Base-by-base conservation (phyloP, 257 asterid genomes). In the Nicotiana paniculata region DNA sequence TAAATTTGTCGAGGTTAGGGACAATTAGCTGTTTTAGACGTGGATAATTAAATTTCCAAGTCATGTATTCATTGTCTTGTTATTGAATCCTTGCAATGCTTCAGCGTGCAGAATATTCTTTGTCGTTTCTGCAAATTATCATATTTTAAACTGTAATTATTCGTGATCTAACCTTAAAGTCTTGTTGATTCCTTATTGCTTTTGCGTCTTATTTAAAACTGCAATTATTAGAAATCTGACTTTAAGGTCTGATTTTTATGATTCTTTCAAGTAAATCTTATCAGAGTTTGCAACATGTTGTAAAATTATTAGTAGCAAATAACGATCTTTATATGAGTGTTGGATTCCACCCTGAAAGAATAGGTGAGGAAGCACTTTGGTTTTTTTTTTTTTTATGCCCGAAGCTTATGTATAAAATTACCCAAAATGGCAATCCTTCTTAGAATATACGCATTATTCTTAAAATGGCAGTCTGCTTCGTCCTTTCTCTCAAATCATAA, bases 71-170 rank as follows among this genome's bases (percentile, higher is more conserved):
- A 6, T 21, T 74, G 26, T 26, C 62, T 51, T 13, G 5, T 48
- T 48, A 24, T 17, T 54, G 84, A 75, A 46, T 84, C 82, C 79
- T 30, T 61, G 30, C 64, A 51, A 4, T 46, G 79, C 59, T 67
- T 80, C 61, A 33, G 28, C 30, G 58, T 46, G 63, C 84, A 74
- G 35, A 62, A 28, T 57, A 46, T 26, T 16, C 16, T 67, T 78
- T 70, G 83, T 80, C 83, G 2, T 35, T 72, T 9, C 11, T 28
- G 39, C 70, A 62, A 26, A 24, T 24, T 30, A 64, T 64, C 43
- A 30, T 64, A 12, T 53, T 51, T 53, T 53, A 53, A 53, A 53
- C 18, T 11, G 58, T 18, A 53, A 53, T 13, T 53, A 53, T 53
- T 53, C 13, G 18, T 3, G 3, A 11, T 3, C 58, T 53, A 1